These are phyloP conservation scores for Discostella pseudostelligera DNA, from an alignment of 108 stramenopile genomes.

Conservation along the genomic window DNA sequence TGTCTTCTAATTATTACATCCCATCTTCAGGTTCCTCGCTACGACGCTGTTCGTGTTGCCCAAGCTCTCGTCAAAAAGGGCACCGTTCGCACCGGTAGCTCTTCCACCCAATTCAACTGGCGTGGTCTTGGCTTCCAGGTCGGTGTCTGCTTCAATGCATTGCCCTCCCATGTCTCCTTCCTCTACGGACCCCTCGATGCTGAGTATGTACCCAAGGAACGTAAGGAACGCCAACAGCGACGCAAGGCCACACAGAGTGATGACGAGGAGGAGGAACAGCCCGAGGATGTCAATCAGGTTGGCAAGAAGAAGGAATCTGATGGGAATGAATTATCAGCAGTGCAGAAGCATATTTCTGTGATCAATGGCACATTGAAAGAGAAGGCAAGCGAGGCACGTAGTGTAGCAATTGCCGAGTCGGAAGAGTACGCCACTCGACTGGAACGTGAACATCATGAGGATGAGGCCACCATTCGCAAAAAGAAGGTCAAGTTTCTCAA, in stretches of 20 bases:
- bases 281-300: slow-evolving; percentile 55
- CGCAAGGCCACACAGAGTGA: slow-evolving; percentile 36
- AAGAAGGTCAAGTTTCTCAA: slow-evolving; percentile 40
- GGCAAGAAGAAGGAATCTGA: slow-evolving; percentile 39
- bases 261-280: slow-evolving; percentile 57
- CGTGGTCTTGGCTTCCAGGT: slow-evolving; percentile 56
- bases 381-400: slow-evolving; percentile 19
- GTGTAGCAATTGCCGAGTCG: slow-evolving; percentile 16
- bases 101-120: slow-evolving; percentile 68
- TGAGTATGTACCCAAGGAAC: slow-evolving; percentile 45
- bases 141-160: slow-evolving; percentile 76
- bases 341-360: slow-evolving; percentile 59
- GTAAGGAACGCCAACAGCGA: slow-evolving; percentile 50
- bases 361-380: slow-evolving; percentile 46
- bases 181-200: slow-evolving; percentile 71
- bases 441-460: slow-evolving; percentile 26
- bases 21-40: slow-evolving; percentile 67
- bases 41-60: slow-evolving; percentile 70
- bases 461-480: slow-evolving; percentile 20
- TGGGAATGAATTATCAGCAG: slow-evolving; percentile 67
- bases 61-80: slow-evolving; percentile 52
- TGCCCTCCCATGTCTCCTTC: slow-evolving; percentile 67
- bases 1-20: background rate
- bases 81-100: slow-evolving; percentile 28
- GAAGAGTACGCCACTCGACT: slow-evolving; percentile 18